These are phyloP conservation scores for Cyphellophora europaea DNA, from an alignment of 2,329 filamentous ascomycete species.

Conservation along the genomic window DNA sequence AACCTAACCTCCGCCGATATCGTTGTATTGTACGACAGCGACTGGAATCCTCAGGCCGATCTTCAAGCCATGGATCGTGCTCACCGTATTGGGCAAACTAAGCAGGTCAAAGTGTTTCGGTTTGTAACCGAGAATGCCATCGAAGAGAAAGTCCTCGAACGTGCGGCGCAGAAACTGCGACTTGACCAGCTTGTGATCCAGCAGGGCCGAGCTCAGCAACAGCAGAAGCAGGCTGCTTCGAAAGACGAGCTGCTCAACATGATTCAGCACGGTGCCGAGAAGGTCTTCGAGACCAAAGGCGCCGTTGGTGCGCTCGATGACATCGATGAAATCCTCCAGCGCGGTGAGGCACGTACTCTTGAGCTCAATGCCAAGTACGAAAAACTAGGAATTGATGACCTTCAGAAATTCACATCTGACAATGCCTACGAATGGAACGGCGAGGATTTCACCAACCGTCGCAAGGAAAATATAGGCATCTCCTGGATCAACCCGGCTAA, in stretches of 20 bases:
- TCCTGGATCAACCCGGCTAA: conserved; percentile 98
- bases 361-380: conserved; percentile 90
- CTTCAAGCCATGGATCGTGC: conserved; percentile 98
- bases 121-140: conserved; percentile 98
- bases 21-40: conserved; percentile 91
- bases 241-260: conserved; percentile 95
- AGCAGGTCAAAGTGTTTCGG: conserved; percentile 92
- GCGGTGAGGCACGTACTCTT: conserved; percentile 81
- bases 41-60: conserved; percentile 98
- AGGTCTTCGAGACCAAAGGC: conserved; percentile 72
- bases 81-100: conserved; percentile 96
- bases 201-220: conserved; percentile 85
- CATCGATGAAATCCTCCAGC: conserved; percentile 77
- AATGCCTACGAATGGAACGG: conserved; percentile 99
- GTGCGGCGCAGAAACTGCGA: conserved; percentile 91
- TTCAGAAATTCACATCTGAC: conserved; percentile 96
- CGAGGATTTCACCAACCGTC: conserved; percentile 82
- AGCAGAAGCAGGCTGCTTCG: conserved; percentile 81
- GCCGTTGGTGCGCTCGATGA: conserved; percentile 61
- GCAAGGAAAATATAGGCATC: conserved; percentile 76
- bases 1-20: conserved; percentile 94
- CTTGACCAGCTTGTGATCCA: conserved; percentile 97
- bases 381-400: conserved; percentile 89
- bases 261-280: conserved; percentile 98
- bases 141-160: conserved; percentile 94